These are phyloP conservation scores for Ballota nigra DNA, from an alignment of 257 asterid genomes.

Conservation along the genomic window DNA sequence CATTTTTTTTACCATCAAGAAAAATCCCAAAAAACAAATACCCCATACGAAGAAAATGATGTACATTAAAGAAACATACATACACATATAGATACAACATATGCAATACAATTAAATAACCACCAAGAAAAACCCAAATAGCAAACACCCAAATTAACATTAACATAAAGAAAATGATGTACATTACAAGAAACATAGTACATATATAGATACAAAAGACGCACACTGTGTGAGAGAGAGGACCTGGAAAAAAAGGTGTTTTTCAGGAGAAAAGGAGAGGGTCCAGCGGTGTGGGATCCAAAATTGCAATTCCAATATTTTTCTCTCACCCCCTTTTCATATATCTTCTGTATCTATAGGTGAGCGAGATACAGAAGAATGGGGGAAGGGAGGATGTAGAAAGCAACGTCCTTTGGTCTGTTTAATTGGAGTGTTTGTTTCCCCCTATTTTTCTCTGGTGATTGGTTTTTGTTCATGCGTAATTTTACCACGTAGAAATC, in stretches of 20 bases:
- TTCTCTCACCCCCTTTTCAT: neutral
- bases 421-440: constrained; percentile 21
- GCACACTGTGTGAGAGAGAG: neutral
- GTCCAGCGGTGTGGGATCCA: constrained; percentile 24
- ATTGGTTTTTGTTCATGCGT: neutral
- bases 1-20: neutral
- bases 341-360: constrained; percentile 25
- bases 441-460: constrained; percentile 28
- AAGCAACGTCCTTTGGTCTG: constrained; percentile 7
- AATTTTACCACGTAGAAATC: neutral
- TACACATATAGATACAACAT: neutral
- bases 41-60: too few relatives aligned
- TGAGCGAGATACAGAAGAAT: constrained; percentile 17
- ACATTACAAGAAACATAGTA: neutral
- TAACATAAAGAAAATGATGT: neutral
- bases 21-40: neutral
- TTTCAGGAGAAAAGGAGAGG: constrained; percentile 27
- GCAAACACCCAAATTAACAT: neutral
- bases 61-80: neutral
- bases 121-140: neutral
- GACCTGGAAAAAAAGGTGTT: constrained; percentile 25
- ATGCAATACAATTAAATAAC: neutral
- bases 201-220: neutral
- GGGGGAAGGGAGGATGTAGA: neutral
- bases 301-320: constrained; percentile 15